phyloP scores from a whole-genome alignment of 2,329 filamentous ascomycete species.

The Verticillium longisporum region DNA sequence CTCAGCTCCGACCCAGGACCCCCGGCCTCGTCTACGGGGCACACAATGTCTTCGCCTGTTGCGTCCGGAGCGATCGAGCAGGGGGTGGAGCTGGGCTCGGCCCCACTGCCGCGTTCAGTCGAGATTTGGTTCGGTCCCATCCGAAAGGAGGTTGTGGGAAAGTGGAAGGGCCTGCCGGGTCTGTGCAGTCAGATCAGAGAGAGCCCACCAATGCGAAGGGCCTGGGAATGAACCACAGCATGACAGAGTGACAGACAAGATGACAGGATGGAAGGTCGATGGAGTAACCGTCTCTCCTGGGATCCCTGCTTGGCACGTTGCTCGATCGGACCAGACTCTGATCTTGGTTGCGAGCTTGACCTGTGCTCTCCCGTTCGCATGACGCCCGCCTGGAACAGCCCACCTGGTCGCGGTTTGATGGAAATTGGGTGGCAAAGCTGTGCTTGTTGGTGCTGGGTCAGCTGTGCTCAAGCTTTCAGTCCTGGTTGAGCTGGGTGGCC shows the following conservation, averaged over 20 bases:
- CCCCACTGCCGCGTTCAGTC: background rate
- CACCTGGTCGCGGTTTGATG: background rate
- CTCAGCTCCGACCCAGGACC: background rate
- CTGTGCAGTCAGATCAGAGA: background rate
- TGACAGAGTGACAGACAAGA: background rate
- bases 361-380: background rate
- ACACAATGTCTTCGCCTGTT: background rate
- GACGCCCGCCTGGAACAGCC: background rate
- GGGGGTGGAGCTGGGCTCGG: background rate
- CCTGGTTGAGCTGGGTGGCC: background rate
- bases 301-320: background rate
- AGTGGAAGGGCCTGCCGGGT: background rate
- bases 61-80: background rate
- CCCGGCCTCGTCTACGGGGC: background rate
- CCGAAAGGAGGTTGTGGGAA: background rate
- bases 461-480: no score
- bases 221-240: background rate
- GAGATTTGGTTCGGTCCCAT: background rate
- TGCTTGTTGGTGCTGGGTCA: background rate
- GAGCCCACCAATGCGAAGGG: background rate
- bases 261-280: no score
- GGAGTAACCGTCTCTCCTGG: background rate
- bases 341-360: background rate
- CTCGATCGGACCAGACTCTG: background rate
- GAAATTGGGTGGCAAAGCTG: background rate